These are phyloP conservation scores for Exophiala alcalophila DNA, from an alignment of 2,329 filamentous ascomycete genomes.

Conservation along the genomic window DNA sequence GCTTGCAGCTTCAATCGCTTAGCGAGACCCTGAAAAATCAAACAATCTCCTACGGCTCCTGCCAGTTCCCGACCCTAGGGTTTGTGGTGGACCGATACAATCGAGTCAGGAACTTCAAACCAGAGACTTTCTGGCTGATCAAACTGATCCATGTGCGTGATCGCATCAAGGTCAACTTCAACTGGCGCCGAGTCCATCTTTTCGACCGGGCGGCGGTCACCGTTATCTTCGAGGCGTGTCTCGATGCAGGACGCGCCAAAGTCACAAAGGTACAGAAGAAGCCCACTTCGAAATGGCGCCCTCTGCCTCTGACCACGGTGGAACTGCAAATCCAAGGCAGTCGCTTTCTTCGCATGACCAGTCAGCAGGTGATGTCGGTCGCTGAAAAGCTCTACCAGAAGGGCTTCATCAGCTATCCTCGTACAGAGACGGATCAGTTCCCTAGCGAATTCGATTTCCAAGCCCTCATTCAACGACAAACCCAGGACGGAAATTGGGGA, in stretches of 20 bases:
- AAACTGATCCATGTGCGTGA: conserved; percentile 77
- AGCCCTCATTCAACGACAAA: conserved; percentile 78
- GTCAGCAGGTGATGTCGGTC: conserved; percentile 80
- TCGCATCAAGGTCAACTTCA: conserved; percentile 75
- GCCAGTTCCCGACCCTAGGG: conserved; percentile 92
- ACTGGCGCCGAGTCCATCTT: conserved; percentile 75
- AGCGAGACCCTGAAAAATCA: conserved; percentile 64
- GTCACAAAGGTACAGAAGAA: conserved; percentile 86
- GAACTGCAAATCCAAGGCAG: conserved; percentile 96
- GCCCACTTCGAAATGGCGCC: conserved; percentile 90
- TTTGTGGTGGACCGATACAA: conserved; percentile 98
- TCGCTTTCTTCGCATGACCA: conserved; percentile 81
- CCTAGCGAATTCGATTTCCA: conserved; percentile 83
- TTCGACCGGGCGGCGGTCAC: conserved; percentile 82
- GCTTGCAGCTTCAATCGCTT: conserved; percentile 69
- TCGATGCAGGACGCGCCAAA: conserved; percentile 70
- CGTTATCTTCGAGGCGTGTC: conserved; percentile 81
- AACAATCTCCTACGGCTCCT: conserved; percentile 84
- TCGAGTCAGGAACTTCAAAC: conserved; percentile 86
- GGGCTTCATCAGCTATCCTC: conserved; percentile 95
- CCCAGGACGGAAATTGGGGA: conserved; percentile 73
- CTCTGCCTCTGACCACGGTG: conserved; percentile 88
- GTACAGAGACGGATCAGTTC: conserved; percentile 96
- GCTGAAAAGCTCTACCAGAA: conserved; percentile 88
- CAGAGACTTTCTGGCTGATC: conserved; percentile 91